Conservation (phyloP, 2,329 filamentous ascomycete species). For the Esteya vermicola region DNA sequence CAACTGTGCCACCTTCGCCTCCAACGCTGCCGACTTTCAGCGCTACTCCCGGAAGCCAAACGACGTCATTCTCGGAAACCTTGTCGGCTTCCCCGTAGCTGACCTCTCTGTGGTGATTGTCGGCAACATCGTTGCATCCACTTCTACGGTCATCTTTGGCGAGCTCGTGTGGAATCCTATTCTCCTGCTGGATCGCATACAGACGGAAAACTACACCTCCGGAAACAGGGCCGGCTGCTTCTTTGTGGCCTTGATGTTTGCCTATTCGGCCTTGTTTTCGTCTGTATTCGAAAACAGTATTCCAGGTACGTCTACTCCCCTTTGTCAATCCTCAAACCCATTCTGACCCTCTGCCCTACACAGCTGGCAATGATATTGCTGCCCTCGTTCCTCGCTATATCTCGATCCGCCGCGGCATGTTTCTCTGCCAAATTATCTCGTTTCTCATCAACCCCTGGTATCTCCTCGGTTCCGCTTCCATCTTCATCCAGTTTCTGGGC, state of each 20-base stretch:
- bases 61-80: slow-evolving; percentile 25
- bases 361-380: not conserved
- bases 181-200: no score
- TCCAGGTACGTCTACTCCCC: slow-evolving; percentile 8
- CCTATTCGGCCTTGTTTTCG: slow-evolving; percentile 3
- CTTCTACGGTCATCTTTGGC: no score
- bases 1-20: slow-evolving; percentile 22
- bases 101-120: no score
- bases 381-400: slow-evolving; percentile 24
- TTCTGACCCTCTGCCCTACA: no score
- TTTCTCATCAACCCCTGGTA: slow-evolving; percentile 8
- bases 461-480: slow-evolving; percentile 14
- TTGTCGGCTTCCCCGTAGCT: slow-evolving; percentile 24
- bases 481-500: slow-evolving; percentile 24
- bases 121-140: no score
- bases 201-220: slow-evolving; percentile 3
- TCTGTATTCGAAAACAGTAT: slow-evolving; percentile 6
- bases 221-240: slow-evolving; percentile 5
- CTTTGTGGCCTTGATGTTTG: slow-evolving; percentile 6
- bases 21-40: slow-evolving; percentile 27
- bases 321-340: no score
- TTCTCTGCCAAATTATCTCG: slow-evolving; percentile 12
- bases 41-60: slow-evolving; percentile 24
- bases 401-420: slow-evolving; percentile 22
- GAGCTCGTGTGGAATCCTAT: no score